Evolutionary conservation across 805 yeast genomes (phyloP).

Genomic region (Wickerhamomyces silvicola): DNA sequence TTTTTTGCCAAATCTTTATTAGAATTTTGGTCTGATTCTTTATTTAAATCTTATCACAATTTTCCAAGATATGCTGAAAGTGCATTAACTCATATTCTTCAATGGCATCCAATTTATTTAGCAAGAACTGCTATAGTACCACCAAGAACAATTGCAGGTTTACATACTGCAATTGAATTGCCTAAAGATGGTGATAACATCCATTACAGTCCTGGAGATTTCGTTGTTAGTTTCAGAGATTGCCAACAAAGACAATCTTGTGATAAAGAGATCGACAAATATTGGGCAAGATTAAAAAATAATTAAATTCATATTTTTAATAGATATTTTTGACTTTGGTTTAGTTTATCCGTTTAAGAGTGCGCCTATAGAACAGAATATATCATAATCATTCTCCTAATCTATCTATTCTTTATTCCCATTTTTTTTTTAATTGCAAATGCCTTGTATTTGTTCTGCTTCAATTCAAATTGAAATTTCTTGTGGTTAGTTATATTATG

Average conservation of each 20-base stretch:
- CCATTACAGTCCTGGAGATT: constrained; percentile 58
- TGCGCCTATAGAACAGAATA: too few species aligned
- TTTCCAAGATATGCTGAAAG: constrained; percentile 53
- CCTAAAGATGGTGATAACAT: constrained; percentile 37
- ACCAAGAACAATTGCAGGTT: constrained; percentile 46
- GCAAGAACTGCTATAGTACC: constrained; percentile 71
- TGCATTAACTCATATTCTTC: constrained; percentile 82
- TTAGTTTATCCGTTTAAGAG: too few species aligned
- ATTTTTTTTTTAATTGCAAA: too few species aligned
- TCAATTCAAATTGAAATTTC: too few species aligned
- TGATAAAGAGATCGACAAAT: constrained; percentile 38
- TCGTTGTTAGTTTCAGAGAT: constrained; percentile 55
- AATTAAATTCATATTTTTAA: too few species aligned
- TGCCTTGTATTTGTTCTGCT: too few species aligned
- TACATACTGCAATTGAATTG: constrained; percentile 31
- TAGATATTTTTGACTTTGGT: too few species aligned
- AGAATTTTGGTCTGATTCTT: constrained; percentile 75
- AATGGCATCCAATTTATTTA: constrained; percentile 88
- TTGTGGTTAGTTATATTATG: too few species aligned
- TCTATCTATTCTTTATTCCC: too few species aligned
- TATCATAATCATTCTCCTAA: too few species aligned
- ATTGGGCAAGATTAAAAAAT: constrained; percentile 22
- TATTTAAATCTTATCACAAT: constrained; percentile 55
- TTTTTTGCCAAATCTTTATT: constrained; percentile 58
- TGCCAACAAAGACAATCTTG: constrained; percentile 49